phyloP scores from a whole-genome alignment of 139 green algal species.

The Volvox reticuliferus region DNA sequence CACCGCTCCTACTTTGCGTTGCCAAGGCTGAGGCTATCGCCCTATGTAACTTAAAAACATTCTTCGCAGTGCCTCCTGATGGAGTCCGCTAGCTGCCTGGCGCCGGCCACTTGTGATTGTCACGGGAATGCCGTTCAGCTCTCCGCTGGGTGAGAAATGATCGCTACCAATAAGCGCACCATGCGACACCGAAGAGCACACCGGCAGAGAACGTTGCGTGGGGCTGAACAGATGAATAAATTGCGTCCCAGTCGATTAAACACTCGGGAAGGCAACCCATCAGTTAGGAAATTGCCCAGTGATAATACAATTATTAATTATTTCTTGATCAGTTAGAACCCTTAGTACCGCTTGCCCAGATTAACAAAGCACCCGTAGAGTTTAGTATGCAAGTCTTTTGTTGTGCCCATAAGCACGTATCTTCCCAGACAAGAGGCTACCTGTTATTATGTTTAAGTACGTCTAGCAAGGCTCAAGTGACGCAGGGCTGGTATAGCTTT shows the following conservation, averaged over 20 bases:
- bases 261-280: slow-evolving; percentile 27
- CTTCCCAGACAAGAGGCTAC: too few relatives aligned
- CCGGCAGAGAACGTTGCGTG: slow-evolving; percentile 26
- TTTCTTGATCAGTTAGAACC: too few relatives aligned
- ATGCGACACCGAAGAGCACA: slow-evolving; percentile 30
- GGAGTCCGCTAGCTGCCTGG: neutral
- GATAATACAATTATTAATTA: too few relatives aligned
- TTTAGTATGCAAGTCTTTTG: neutral
- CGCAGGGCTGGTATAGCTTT: neutral
- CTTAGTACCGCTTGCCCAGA: too few relatives aligned
- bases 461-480: neutral
- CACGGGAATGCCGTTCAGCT: too few relatives aligned
- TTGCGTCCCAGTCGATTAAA: slow-evolving; percentile 28
- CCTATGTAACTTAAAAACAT: neutral
- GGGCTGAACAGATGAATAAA: slow-evolving; percentile 10
- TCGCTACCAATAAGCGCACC: neutral
- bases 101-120: too few relatives aligned
- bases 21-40: neutral
- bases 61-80: neutral
- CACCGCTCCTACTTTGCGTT: too few relatives aligned
- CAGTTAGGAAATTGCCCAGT: neutral
- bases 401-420: neutral
- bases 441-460: too few relatives aligned
- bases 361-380: neutral
- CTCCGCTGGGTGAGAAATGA: neutral